Evolutionary conservation across 1,139 yeast species (phyloP), one percentile per base, ranked within the genome.

Genomic region (Blastobotrys aristatus): DNA sequence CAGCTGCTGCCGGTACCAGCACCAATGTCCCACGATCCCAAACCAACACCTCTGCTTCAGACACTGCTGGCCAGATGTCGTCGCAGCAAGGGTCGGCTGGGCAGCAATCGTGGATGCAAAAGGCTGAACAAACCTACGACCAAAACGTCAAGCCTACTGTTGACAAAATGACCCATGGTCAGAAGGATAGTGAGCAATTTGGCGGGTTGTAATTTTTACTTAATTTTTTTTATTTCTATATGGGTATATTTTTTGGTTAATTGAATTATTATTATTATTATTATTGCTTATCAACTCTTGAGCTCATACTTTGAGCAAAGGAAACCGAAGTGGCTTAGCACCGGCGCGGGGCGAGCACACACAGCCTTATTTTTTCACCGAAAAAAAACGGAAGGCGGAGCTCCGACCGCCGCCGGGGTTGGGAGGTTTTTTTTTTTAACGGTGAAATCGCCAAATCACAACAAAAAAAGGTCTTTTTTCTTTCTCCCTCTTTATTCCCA

Each of bases 91-190:
- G n/a, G n/a, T n/a, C n/a, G n/a, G n/a, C n/a, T n/a, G n/a, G 24
- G n/a, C 16, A 36, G 29, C 20, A n/a, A 7, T 37, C 24, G 29
- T 24, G 40, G 40, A 7, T 21, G 3, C 7, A 11, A 22, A 21
- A 46, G 42, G 49, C 49, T 20, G 38, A 46, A 29, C 13, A 41
- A 21, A 16, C 36, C n/a, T 46, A 46, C 29, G 29, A 36, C 18
- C 22, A 30, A 14, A 29, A 35, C 27, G 32, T 40, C 45, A 41
- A 46, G 42, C 43, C 49, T 13, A 41, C 17, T 26, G 30, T 46
- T 22, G 32, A 36, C 18, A 40, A 41, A 32, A 14, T 24, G 13
- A 33, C 20, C 26, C 10, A 26, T 8, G 32, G 17, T 11, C 27
- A 39, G 14, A 21, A 24, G 4, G 16, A 24, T 14, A 32, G 20